Percentiles rank a stretch among this genome's conserved stretches.
Evolutionary conservation across 2,329 filamentous ascomycete genomes (phyloP).

Genomic region (Talaromyces sp.): DNA sequence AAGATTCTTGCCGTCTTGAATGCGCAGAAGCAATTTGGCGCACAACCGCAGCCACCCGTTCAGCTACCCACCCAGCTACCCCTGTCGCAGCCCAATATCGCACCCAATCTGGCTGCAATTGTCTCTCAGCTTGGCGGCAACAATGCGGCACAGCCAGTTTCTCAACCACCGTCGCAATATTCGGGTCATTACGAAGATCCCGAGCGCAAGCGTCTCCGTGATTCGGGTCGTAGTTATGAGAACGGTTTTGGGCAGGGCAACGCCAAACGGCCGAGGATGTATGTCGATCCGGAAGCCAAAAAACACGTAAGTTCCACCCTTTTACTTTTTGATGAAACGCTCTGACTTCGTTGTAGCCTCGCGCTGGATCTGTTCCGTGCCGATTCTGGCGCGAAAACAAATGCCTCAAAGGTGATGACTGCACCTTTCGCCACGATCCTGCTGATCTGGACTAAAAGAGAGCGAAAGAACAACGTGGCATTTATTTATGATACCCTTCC

Average conservation of each 20-base stretch:
- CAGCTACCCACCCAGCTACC: conserved; percentile 15
- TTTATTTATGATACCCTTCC: neutral
- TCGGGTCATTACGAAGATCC: conserved; percentile 30
- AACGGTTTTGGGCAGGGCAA: conserved; percentile 20
- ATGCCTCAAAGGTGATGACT: conserved; percentile 49
- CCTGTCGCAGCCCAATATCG: conserved; percentile 22
- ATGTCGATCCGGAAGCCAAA: conserved; percentile 25
- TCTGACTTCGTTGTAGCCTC: conserved; percentile 24
- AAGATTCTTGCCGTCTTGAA: conserved; percentile 36
- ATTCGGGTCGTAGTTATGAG: conserved; percentile 27
- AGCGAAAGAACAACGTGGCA: neutral
- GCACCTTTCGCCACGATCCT: conserved; percentile 45
- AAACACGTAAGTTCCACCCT: conserved; percentile 28
- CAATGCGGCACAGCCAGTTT: conserved; percentile 19
- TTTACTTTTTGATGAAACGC: neutral
- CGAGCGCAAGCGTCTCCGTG: conserved; percentile 37
- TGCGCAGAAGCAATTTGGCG: conserved; percentile 27
- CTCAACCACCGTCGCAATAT: conserved; percentile 13
- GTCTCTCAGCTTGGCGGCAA: conserved; percentile 27
- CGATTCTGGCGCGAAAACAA: conserved; percentile 50
- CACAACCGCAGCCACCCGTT: conserved; percentile 22
- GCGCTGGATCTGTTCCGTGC: conserved; percentile 43
- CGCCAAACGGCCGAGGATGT: conserved; percentile 24
- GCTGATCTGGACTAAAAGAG: conserved; percentile 9
- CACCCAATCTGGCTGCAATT: conserved; percentile 30